These are phyloP conservation scores for Neurospora sp. DNA, from an alignment of 495 filamentous ascomycete species.

Conservation along the genomic window DNA sequence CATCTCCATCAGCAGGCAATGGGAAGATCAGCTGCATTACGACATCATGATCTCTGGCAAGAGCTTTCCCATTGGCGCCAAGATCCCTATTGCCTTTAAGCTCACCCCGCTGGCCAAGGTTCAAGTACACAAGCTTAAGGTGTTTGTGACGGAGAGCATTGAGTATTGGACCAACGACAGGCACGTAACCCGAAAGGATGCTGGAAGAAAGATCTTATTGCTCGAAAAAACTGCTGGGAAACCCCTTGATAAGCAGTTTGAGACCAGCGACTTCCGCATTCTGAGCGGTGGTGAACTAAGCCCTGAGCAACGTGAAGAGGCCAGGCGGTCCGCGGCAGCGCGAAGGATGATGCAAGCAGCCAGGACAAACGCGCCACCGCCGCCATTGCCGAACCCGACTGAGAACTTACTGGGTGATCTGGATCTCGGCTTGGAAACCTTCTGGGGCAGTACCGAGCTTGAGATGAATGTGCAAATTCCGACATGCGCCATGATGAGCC, in stretches of 20 bases:
- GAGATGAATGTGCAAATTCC: slow-evolving; percentile 94
- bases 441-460: slow-evolving; percentile 84
- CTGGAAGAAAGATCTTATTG: slow-evolving; percentile 71
- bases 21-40: slow-evolving; percentile 98
- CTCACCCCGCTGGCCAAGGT: slow-evolving; percentile 93
- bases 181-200: slow-evolving; percentile 77
- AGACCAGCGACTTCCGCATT: slow-evolving; percentile 68
- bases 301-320: slow-evolving; percentile 31
- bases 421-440: slow-evolving; percentile 46
- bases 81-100: slow-evolving; percentile 96
- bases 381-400: slow-evolving; percentile 34
- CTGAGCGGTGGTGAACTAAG: slow-evolving; percentile 66
- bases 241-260: slow-evolving; percentile 64
- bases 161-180: slow-evolving; percentile 89
- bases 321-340: slow-evolving; percentile 27
- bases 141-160: slow-evolving; percentile 86
- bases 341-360: slow-evolving; percentile 30
- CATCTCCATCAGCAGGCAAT: slow-evolving; percentile 91
- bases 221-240: slow-evolving; percentile 88
- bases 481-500: slow-evolving; percentile 81
- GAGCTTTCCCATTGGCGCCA: slow-evolving; percentile 86
- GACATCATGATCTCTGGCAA: slow-evolving; percentile 98
- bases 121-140: slow-evolving; percentile 91
- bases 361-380: slow-evolving; percentile 19
- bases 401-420: slow-evolving; percentile 80